phyloP scores from a whole-genome alignment of 805 yeast species.

The Kluyveromyces dobzhanskii region DNA sequence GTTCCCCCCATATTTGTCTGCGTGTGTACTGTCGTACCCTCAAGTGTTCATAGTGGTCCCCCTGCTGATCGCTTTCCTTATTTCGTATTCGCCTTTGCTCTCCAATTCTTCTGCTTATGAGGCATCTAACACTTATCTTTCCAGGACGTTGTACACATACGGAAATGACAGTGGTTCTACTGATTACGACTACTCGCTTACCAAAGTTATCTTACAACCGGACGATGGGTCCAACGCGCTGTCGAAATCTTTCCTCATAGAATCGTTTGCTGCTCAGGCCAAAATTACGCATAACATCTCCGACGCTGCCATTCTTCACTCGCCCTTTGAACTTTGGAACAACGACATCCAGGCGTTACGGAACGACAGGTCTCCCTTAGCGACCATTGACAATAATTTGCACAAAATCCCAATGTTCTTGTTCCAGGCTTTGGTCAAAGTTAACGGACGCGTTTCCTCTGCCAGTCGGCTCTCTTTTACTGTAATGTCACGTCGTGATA shows the following conservation, averaged over 20 bases:
- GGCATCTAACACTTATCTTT: constrained; percentile 12
- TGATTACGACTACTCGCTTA: constrained; percentile 25
- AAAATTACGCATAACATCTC: constrained; percentile 20
- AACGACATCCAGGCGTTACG: constrained; percentile 22
- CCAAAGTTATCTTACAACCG: constrained; percentile 18
- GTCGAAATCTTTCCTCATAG: constrained; percentile 30
- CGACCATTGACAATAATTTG: constrained; percentile 32
- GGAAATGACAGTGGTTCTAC: neutral
- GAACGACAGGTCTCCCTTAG: constrained; percentile 30
- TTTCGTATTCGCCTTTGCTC: constrained; percentile 43
- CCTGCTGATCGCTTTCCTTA: constrained; percentile 35
- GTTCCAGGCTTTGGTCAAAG: constrained; percentile 33
- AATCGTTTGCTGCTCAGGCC: constrained; percentile 30
- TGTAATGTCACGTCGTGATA: constrained; percentile 19
- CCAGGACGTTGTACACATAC: constrained; percentile 8
- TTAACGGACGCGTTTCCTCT: constrained; percentile 36
- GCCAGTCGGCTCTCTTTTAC: constrained; percentile 35
- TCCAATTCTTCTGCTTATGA: constrained; percentile 26
- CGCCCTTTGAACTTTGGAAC: constrained; percentile 40
- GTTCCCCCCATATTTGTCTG: neutral
- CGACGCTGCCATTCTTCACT: constrained; percentile 22
- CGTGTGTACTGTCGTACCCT: constrained; percentile 24
- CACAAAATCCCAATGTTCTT: constrained; percentile 16
- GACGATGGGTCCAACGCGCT: constrained; percentile 20
- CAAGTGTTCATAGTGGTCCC: constrained; percentile 42